phyloP scores from a whole-genome alignment of 768 basidiomycete species.

The Podaxis sp. region DNA sequence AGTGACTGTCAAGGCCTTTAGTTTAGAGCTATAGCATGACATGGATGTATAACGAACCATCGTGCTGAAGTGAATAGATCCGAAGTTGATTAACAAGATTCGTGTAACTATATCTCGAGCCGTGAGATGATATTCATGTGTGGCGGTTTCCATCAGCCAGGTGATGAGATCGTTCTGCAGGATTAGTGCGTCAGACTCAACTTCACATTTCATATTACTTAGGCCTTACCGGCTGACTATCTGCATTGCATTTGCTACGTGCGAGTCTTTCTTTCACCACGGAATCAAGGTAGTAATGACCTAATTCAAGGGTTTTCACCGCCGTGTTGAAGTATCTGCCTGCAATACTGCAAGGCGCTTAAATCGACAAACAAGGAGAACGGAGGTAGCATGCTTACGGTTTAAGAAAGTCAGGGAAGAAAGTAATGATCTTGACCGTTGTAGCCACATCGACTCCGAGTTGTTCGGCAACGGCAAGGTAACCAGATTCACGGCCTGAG shows the following conservation, averaged over 20 bases:
- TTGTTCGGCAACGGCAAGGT: slow-evolving; percentile 26
- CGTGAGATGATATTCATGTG: slow-evolving; percentile 25
- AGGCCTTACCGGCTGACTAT: slow-evolving; percentile 4
- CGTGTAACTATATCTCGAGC: slow-evolving; percentile 25
- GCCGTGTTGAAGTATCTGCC: slow-evolving; percentile 14
- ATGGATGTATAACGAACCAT: slow-evolving; percentile 24
- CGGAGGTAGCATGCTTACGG: slow-evolving; percentile 32
- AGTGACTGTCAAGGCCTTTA: slow-evolving; percentile 27
- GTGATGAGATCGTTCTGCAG: slow-evolving; percentile 31
- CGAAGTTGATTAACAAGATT: slow-evolving; percentile 40
- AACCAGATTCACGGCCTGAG: slow-evolving; percentile 40
- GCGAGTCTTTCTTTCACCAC: slow-evolving; percentile 12
- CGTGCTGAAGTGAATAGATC: slow-evolving; percentile 40
- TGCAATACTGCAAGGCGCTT: slow-evolving; percentile 10
- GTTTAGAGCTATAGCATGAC: background rate
- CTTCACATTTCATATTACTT: background rate
- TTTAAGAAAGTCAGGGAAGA: slow-evolving; percentile 39
- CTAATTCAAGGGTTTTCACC: background rate
- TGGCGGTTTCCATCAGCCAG: slow-evolving; percentile 38
- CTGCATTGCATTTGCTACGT: background rate
- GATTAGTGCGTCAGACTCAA: slow-evolving; percentile 21
- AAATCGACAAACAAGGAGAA: background rate
- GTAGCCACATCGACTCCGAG: slow-evolving; percentile 31
- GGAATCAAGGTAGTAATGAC: slow-evolving; percentile 16
- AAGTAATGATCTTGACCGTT: slow-evolving; percentile 26